Percentiles rank a stretch among this genome's conserved stretches.
Conservation (phyloP, 2,329 filamentous ascomycete genomes). For the Neocatenulostroma microsporum region DNA sequence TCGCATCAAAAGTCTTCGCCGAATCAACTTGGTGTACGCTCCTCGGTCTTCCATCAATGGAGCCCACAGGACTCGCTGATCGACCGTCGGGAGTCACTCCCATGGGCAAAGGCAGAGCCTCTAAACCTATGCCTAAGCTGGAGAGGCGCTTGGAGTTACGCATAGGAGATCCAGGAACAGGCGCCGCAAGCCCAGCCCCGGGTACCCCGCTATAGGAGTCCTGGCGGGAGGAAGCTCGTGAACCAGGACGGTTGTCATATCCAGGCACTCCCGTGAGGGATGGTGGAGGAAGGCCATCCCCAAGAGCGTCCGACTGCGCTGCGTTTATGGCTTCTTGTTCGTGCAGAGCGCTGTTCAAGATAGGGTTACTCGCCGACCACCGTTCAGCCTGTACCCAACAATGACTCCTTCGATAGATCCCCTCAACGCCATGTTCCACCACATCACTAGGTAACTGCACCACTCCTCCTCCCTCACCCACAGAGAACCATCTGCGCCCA, state of each 20-base stretch:
- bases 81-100: constrained; percentile 33
- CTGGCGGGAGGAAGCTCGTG: too few relatives aligned
- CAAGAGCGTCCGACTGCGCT: constrained; percentile 6
- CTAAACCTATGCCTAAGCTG: constrained; percentile 39
- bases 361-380: constrained; percentile 46
- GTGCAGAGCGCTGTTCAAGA: constrained; percentile 24
- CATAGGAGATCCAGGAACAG: too few relatives aligned
- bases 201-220: too few relatives aligned
- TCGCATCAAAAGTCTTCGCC: constrained; percentile 44
- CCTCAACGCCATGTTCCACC: constrained; percentile 59
- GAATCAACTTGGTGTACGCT: constrained; percentile 27
- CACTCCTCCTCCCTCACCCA: constrained; percentile 55
- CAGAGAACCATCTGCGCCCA: constrained; percentile 64
- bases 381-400: constrained; percentile 59
- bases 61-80: constrained; percentile 6
- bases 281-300: constrained; percentile 12
- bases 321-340: constrained; percentile 19
- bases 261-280: too few relatives aligned
- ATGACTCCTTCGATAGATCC: constrained; percentile 60
- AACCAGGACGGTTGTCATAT: too few relatives aligned
- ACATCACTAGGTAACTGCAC: constrained; percentile 57
- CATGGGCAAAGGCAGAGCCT: constrained; percentile 39
- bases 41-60: constrained; percentile 20
- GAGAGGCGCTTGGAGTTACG: constrained; percentile 31
- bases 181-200: too few relatives aligned